Evolutionary conservation across 306 rosid genomes (phyloP).

Genomic region (peach (Prunus persica)): Prunus_persica_NCBIv2 NC_034009.1:2409501-2410000

Average conservation of each 20-base stretch:
- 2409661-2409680: slow-evolving; percentile 7
- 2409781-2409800: slow-evolving; percentile 76
- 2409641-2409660: neutral
- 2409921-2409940: neutral
- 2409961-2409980: slow-evolving; percentile 93
- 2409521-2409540: neutral
- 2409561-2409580: neutral
- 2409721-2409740: slow-evolving; percentile 51
- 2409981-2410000: slow-evolving; percentile 92
- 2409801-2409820: slow-evolving; percentile 18
- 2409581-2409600: neutral
- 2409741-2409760: slow-evolving; percentile 72
- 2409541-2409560: neutral
- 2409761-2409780: slow-evolving; percentile 64
- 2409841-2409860: neutral
- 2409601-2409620: neutral
- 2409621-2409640: neutral
- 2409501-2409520: neutral
- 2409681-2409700: neutral
- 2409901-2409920: neutral
- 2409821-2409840: slow-evolving; percentile 6
- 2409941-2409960: neutral
- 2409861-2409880: neutral
- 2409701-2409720: slow-evolving; percentile 82
- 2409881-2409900: neutral